Evolutionary conservation across 208 protist species (phyloP), one percentile per base, ranked within the genome.

Genomic region (Tritrichomonas musculus): DNA sequence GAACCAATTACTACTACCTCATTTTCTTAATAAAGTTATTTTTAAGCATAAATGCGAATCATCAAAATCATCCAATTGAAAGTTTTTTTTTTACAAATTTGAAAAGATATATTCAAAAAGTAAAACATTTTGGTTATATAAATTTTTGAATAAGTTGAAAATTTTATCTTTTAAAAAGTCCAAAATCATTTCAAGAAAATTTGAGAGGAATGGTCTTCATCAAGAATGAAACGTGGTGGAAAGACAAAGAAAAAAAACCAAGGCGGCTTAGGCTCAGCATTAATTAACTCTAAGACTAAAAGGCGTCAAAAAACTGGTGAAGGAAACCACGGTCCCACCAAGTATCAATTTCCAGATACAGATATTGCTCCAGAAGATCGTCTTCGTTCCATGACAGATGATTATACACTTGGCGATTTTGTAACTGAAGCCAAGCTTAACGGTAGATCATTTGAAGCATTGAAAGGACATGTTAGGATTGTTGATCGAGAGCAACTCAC

Each of bases 351-450:
- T 39, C 41, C 44, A 41, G 77, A 88, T 88, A 30, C 77, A 53
- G 44, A 60, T n/a, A 39, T 88, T 30, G 47, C 41, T 11, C 77
- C 47, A 53, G 77, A 88, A 57, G 77, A 88, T 39, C 44, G 77
- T 33, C 77, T 88, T 30, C 8, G 44, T 20, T 88, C 77, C 13
- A 88, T 27, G 47, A 88, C 77, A 53, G 77, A 88, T 39, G 77
- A 88, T 57, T 88, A 88, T 49, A 60, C 77, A 57, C 47, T 88
- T 39, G 77, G 77, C 27, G 77, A 88, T 39, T 88, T 88, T 49
- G 47, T 88, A 4, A 57, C 77, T 39, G 77, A 88, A 57, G 77
- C 77, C 20, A 47, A 88, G 20, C 47, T 88, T 22, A 57, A 88
- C 22, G 77, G 77, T 20, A 88, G 57, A 57, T 39, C 77, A 57